Evolutionary conservation across 2,329 filamentous ascomycete species (phyloP), one percentile per base, ranked within the genome.

Genomic region (Amauroascus verrucosus): DNA sequence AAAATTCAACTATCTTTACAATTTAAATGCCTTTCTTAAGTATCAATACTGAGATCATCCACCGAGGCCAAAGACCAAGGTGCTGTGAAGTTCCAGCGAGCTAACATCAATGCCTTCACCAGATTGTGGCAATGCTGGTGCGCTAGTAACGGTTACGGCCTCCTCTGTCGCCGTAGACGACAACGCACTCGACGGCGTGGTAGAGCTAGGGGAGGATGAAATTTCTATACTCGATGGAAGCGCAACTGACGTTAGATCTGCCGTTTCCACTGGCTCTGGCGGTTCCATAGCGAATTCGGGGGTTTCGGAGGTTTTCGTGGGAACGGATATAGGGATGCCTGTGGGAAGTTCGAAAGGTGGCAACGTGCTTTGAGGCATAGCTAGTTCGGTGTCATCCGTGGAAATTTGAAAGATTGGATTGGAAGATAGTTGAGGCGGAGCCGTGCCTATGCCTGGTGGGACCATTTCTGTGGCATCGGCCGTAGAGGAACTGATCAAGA

Each of bases 71-170:
- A 52, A 52, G 40, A 52, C 38, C 28, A 50, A 43, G 11, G 51
- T 50, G 26, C 51, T 48, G 26, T 48, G 47, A 43, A 54, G 47
- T 22, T 48, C 24, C 38, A 48, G n/a, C 1, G 51, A 50, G 26
- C 20, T 33, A 8, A 26, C 16, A 33, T 48, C 45, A 43, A 48
- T 24, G 2, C 14, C 35, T 16, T 45, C n/a, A 6, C 33, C 38
- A 7, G 38, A 44, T n/a, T 37, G 9, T 45, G 45, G 26, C 35
- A 43, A 32, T 32, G 45, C 35, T 30, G 51, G 45, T 28, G 51
- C 24, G 22, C 35, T 45, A 26, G 45, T 54, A n/a, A 43, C n/a
- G 37, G 45, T 32, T 6, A 22, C 18, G 16, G 30, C n/a, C 24
- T 37, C 50, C n/a, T 44, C 40, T 1, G 40, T 18, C 20, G 38